Evolutionary conservation across 2,329 filamentous ascomycete species (phyloP).

Genomic region (Stachybotrys chartarum): DNA sequence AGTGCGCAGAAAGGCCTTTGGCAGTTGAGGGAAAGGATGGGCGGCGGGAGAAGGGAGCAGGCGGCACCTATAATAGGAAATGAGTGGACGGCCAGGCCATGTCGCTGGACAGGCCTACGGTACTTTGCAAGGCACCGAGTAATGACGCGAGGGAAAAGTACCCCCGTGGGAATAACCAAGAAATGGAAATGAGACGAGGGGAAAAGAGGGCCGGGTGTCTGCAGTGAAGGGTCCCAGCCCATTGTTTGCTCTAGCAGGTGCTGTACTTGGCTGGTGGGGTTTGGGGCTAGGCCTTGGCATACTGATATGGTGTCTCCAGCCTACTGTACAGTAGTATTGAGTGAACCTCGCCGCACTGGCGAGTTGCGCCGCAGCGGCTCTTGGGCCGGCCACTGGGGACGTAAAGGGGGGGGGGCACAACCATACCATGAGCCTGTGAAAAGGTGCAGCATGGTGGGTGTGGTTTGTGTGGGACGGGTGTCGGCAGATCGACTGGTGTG

Average conservation of each 20-base stretch:
- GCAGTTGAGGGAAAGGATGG: background rate
- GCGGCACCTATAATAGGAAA: background rate
- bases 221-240: background rate
- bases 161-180: background rate
- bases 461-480: background rate
- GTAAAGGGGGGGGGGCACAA: no score
- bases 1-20: background rate
- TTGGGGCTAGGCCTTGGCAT: background rate
- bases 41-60: background rate
- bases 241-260: background rate
- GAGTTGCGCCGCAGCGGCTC: background rate
- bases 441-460: background rate
- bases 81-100: background rate
- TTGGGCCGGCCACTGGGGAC: no score
- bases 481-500: background rate
- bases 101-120: background rate
- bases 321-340: background rate
- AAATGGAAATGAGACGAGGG: background rate
- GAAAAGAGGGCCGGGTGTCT: background rate
- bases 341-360: background rate
- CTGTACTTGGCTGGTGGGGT: background rate
- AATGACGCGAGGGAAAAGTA: background rate
- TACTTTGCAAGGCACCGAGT: no score
- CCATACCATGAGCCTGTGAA: no score
- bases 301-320: background rate